These are phyloP conservation scores for Ramalina intermedia DNA, from an alignment of 495 filamentous ascomycete genomes.

Conservation along the genomic window DNA sequence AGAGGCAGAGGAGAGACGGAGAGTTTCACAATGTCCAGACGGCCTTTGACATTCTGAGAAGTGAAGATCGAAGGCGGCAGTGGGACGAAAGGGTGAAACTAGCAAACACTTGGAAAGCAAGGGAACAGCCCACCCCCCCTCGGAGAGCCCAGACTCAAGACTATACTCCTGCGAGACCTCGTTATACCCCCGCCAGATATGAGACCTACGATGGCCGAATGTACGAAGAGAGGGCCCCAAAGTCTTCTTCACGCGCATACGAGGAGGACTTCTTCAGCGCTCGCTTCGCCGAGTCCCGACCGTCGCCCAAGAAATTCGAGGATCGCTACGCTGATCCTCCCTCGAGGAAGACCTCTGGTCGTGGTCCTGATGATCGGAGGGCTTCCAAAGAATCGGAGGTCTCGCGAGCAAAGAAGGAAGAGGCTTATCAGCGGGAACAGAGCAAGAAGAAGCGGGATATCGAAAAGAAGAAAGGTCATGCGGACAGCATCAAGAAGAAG, in stretches of 20 bases:
- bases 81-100: conserved; percentile 68
- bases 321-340: conserved; percentile 8
- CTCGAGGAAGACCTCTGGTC: conserved; percentile 18
- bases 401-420: conserved; percentile 3
- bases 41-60: conserved; percentile 81
- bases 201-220: conserved; percentile 32
- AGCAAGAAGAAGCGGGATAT: conserved; percentile 29
- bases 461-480: conserved; percentile 32
- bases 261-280: conserved; percentile 29
- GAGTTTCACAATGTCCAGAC: conserved; percentile 90
- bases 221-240: conserved; percentile 33
- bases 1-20: conserved; percentile 53
- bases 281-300: conserved; percentile 23
- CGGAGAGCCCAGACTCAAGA: conserved; percentile 6
- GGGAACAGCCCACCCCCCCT: conserved; percentile 13
- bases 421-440: conserved; percentile 1
- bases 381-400: conserved; percentile 19
- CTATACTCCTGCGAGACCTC: conserved; percentile 2
- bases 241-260: conserved; percentile 6
- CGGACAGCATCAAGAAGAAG: conserved; percentile 25
- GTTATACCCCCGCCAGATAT: conserved; percentile 8
- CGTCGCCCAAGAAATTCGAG: conserved; percentile 10
- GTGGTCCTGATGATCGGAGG: conserved; percentile 18
- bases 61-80: conserved; percentile 51
- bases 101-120: conserved; percentile 39